Evolutionary conservation across 371 early-diverging fungal genomes (phyloP), one percentile per base, ranked within the genome.

Genomic region (Mucor indicus): DNA sequence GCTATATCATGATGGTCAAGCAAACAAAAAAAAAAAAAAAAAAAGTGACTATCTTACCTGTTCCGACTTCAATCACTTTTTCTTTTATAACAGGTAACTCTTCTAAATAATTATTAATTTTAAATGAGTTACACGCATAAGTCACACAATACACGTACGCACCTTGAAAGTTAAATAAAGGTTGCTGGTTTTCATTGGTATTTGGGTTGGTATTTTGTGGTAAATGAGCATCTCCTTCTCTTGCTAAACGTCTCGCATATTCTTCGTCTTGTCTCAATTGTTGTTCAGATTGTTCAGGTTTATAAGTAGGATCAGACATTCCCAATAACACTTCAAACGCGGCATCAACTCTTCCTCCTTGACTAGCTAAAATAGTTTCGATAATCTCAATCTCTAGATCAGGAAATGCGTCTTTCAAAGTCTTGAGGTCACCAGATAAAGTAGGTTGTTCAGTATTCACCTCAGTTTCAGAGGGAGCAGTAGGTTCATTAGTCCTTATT

Each of bases 231-330:
- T 49, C 38, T 9, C 49, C 53, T 38, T 69, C 69, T 38, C 64
- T 33, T 25, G 64, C 62, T 13, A 68, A 45, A 11, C 53, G 55
- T 41, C 64, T 56, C 10, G 69, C 69, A 44, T 55, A 64, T 9
- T 50, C 69, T 39, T 68, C 69, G 33, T 68, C 69, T 32, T 50
- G 50, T 46, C 58, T 51, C 23, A 68, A 19, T 33, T 64, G 69
- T 3, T 35, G 22, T 24, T 53, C 53, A n/a, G 30, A 9, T 15
- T 38, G 32, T 8, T 56, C 60, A 33, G 65, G 57, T 29, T 60
- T 66, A 22, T 66, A 66, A 32, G 50, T 39, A 44, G 69, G 69
- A 44, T 68, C 69, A 7, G 64, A 64, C 53, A 68, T 61, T 35
- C 59, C 52, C 15, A 68, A 49, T 36, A 68, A 53, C 10, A 62